Evolutionary conservation across 2,329 filamentous ascomycete species (phyloP).

Genomic region (Fusarium sp.): DNA sequence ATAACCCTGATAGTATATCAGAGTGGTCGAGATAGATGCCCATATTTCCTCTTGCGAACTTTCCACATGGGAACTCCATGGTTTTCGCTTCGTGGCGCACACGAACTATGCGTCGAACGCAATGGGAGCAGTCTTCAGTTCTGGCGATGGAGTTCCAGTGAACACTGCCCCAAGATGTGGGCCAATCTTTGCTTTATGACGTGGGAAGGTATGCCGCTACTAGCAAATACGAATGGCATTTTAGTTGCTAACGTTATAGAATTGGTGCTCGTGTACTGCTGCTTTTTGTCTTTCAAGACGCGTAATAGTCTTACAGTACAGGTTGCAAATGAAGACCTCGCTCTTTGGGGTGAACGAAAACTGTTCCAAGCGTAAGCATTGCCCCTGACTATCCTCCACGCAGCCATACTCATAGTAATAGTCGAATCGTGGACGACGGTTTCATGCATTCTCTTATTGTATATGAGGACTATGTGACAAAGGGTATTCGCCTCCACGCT

Average conservation of each 20-base stretch:
- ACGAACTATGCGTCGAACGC: slow-evolving; percentile 64
- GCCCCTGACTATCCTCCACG: neutral
- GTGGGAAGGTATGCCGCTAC: slow-evolving; percentile 63
- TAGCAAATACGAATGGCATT: neutral
- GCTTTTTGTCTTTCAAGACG: slow-evolving; percentile 66
- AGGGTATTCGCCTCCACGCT: slow-evolving; percentile 64
- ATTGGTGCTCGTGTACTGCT: slow-evolving; percentile 67
- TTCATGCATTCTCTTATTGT: slow-evolving; percentile 64
- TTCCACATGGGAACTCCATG: slow-evolving; percentile 52
- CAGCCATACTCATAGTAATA: slow-evolving; percentile 43
- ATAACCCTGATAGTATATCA: slow-evolving; percentile 64
- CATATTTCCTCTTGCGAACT: slow-evolving; percentile 59
- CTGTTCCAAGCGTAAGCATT: slow-evolving; percentile 65
- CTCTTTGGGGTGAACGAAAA: slow-evolving; percentile 58
- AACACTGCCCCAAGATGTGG: slow-evolving; percentile 60
- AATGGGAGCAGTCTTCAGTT: slow-evolving; percentile 60
- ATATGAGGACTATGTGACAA: slow-evolving; percentile 59
- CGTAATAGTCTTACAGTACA: slow-evolving; percentile 56
- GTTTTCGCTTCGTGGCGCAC: slow-evolving; percentile 61
- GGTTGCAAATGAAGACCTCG: slow-evolving; percentile 57
- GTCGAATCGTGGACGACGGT: slow-evolving; percentile 65
- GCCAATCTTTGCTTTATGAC: slow-evolving; percentile 65
- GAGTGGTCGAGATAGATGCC: slow-evolving; percentile 53
- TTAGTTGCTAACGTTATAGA: slow-evolving; percentile 51
- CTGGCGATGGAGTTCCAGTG: slow-evolving; percentile 59